Base-by-base conservation (phyloP, 169 alveolate genomes). In the Cryptosporidium baileyi region DNA sequence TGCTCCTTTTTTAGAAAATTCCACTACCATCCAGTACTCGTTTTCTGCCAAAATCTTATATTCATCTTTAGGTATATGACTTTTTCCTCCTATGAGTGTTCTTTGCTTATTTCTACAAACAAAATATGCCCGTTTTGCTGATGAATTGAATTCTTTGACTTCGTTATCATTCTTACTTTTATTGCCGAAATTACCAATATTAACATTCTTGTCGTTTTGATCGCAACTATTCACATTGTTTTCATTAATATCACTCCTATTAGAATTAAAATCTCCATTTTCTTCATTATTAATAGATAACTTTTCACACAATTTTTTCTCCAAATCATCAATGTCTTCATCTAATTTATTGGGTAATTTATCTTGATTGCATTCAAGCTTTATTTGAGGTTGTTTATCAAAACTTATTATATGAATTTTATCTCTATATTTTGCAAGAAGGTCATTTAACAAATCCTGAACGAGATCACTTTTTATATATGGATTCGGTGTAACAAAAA, bases 1-100 rank as follows among this genome's bases (percentile, higher is more conserved):
- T 32, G 0, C 5, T 9, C 85, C 54, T 41, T 57, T 40, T 54
- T 51, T 36, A 9, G 47, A 44, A 32, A 74, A 74, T 22, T 74
- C 85, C 6, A 74, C 59, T 17, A 74, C 85, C 85, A 54, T 51
- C 85, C 85, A 74, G 49, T 54, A 74, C 26, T 74, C 67, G 13
- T 74, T 74, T 40, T 74, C 74, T 36, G 65, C 67, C 19, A 74
- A 52, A 57, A 74, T 17, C 54, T 51, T 19, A 15, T 40, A 54
- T n/a, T n/a, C n/a, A 51, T 51, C 38, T 1, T 51, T 34, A 8
- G 24, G 3, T 36, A 24, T 19, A 0, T 19, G 17, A 6, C 22
- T 40, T 32, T 47, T 47, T 5, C 36, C 8, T 51, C 85, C 85
- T 28, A 74, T 54, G 40, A 74, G 2, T 34, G 22, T 45, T 38